Conservation (phyloP, 176 grass and related monocot genomes). For the Hordeum marinum region DNA sequence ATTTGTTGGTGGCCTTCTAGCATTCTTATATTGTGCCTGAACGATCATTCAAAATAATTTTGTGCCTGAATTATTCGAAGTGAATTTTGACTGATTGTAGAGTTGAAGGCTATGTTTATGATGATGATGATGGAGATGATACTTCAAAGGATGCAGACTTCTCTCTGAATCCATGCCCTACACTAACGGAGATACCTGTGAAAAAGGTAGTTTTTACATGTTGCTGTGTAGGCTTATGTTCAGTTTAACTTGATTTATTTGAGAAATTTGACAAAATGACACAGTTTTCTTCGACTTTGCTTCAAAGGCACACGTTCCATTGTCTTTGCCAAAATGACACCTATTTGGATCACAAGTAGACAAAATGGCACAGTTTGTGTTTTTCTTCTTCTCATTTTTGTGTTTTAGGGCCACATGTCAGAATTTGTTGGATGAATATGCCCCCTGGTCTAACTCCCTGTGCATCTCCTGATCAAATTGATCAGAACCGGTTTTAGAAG, state of each 20-base stretch:
- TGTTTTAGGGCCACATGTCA: neutral
- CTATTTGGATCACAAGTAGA: neutral
- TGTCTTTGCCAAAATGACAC: neutral
- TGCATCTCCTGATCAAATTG: neutral
- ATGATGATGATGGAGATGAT: conserved; percentile 14
- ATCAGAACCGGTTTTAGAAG: neutral
- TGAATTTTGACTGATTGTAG: conserved; percentile 22
- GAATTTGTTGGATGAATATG: neutral
- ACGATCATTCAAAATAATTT: neutral
- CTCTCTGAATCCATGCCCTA: neutral
- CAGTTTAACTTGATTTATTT: neutral
- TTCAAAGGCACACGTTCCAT: neutral
- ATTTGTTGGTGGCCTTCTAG: neutral
- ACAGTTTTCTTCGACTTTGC: neutral
- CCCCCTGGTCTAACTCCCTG: neutral
- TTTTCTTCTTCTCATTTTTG: neutral
- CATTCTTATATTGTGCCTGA: neutral
- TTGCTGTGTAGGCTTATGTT: neutral
- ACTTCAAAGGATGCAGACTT: conserved; percentile 31
- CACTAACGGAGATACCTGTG: neutral
- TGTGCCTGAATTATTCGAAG: neutral
- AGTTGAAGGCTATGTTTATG: conserved; percentile 28
- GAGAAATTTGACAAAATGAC: neutral
- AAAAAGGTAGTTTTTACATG: conserved; percentile 34
- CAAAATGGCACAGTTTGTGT: neutral